phyloP scores from a whole-genome alignment of 176 grass and related monocot genomes.

The Thinopyrum elongatum region DNA sequence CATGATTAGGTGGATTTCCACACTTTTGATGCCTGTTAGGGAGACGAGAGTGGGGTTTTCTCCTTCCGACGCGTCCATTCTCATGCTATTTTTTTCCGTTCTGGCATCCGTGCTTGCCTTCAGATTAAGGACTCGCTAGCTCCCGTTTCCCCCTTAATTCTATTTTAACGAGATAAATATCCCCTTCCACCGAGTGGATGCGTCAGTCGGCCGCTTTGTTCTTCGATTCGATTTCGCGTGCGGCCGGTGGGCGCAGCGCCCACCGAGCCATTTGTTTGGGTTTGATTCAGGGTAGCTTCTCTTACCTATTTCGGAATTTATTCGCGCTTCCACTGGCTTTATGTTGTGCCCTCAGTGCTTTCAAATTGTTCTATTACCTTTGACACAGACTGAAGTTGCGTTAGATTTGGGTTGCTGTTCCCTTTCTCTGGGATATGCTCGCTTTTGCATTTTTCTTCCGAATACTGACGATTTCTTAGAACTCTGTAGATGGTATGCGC shows the following conservation, averaged over 20 bases:
- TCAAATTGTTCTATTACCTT: constrained; percentile 2
- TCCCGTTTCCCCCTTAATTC: too few species aligned
- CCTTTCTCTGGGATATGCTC: constrained; percentile 11
- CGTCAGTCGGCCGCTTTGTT: background rate
- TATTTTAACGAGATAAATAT: too few species aligned
- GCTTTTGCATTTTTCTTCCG: background rate
- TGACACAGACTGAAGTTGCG: background rate
- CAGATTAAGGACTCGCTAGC: background rate
- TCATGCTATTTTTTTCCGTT: background rate
- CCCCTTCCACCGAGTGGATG: background rate
- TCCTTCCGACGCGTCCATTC: background rate
- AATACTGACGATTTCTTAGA: background rate
- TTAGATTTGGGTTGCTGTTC: constrained; percentile 29
- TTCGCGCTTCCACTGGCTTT: constrained; percentile 8
- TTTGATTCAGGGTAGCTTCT: background rate
- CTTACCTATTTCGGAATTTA: background rate
- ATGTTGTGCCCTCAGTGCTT: background rate
- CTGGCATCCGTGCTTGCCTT: background rate
- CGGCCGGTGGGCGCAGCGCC: background rate
- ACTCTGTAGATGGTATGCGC: background rate
- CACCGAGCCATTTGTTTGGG: background rate
- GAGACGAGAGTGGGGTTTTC: background rate
- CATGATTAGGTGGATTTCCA: background rate
- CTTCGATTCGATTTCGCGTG: constrained; percentile 22
- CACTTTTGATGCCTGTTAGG: background rate